Conservation (phyloP, 192 early-diverging fungal genomes). For the Thamnidium elegans region DNA sequence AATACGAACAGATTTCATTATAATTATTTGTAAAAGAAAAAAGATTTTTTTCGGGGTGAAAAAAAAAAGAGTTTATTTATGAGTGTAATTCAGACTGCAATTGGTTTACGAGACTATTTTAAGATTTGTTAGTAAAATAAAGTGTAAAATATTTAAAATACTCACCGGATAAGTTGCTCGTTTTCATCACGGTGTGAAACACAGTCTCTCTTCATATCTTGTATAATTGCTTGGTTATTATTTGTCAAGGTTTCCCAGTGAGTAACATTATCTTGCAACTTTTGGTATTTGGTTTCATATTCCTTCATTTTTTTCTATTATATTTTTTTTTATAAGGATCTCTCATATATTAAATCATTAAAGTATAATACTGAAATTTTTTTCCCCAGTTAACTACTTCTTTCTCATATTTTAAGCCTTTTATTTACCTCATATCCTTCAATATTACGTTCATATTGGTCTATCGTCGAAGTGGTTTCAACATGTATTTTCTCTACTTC, state of each 20-base stretch:
- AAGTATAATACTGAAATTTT: slow-evolving; percentile 15
- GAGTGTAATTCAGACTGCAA: slow-evolving; percentile 15
- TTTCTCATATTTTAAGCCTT: neutral
- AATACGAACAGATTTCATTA: slow-evolving; percentile 38
- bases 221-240: slow-evolving; percentile 11
- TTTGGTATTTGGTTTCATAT: slow-evolving; percentile 5
- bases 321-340: neutral
- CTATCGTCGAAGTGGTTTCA: neutral
- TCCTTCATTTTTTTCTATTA: slow-evolving; percentile 10
- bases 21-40: neutral
- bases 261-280: slow-evolving; percentile 4
- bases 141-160: neutral
- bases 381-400: neutral
- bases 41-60: neutral
- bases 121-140: neutral
- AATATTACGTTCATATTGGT: slow-evolving; percentile 12
- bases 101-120: slow-evolving; percentile 12
- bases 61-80: slow-evolving; percentile 5
- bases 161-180: slow-evolving; percentile 11
- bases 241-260: slow-evolving; percentile 14
- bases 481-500: slow-evolving; percentile 13
- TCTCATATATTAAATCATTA: slow-evolving; percentile 10
- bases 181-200: slow-evolving; percentile 11
- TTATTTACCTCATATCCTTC: slow-evolving; percentile 29
- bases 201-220: slow-evolving; percentile 17